Evolutionary conservation across 2,329 filamentous ascomycete genomes (phyloP).

Genomic region (Sporothrix protearum): DNA sequence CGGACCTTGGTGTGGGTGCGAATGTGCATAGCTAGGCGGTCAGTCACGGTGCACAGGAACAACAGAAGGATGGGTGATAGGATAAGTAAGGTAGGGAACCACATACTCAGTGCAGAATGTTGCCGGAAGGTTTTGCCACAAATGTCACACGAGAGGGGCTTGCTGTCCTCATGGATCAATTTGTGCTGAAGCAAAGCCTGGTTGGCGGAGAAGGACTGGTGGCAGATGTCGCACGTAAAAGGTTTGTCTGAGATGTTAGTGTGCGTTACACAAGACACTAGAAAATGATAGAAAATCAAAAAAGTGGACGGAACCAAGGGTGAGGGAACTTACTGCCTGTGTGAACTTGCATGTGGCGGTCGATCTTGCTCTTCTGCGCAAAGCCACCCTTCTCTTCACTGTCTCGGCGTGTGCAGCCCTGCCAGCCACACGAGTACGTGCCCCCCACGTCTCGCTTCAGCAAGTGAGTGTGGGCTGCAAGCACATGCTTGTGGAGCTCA

Average conservation of each 20-base stretch:
- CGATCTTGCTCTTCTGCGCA: conserved; percentile 59
- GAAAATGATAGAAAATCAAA: too few species aligned
- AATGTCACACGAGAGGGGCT: conserved; percentile 57
- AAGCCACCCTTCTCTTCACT: conserved; percentile 46
- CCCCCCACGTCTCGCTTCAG: conserved; percentile 45
- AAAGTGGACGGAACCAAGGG: neutral
- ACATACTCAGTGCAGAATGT: conserved; percentile 62
- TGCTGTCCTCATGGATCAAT: conserved; percentile 63
- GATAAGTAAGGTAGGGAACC: too few species aligned
- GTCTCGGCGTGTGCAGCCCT: conserved; percentile 51
- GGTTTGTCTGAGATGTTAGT: conserved; percentile 50
- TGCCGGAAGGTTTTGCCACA: conserved; percentile 62
- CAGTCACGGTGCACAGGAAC: neutral
- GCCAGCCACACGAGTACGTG: conserved; percentile 53
- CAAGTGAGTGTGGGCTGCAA: conserved; percentile 46
- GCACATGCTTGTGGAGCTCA: conserved; percentile 55
- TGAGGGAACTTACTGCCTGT: conserved; percentile 53
- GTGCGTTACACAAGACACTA: too few species aligned
- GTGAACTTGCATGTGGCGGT: conserved; percentile 62
- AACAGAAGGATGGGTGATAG: neutral
- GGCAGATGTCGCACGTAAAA: conserved; percentile 54
- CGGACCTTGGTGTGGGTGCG: conserved; percentile 64
- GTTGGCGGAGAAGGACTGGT: conserved; percentile 59
- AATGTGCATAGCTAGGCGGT: conserved; percentile 58
- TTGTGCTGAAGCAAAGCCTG: conserved; percentile 66